Base-by-base conservation (phyloP, 768 basidiomycete species). In the Omphalotus guepiniiformis region DNA sequence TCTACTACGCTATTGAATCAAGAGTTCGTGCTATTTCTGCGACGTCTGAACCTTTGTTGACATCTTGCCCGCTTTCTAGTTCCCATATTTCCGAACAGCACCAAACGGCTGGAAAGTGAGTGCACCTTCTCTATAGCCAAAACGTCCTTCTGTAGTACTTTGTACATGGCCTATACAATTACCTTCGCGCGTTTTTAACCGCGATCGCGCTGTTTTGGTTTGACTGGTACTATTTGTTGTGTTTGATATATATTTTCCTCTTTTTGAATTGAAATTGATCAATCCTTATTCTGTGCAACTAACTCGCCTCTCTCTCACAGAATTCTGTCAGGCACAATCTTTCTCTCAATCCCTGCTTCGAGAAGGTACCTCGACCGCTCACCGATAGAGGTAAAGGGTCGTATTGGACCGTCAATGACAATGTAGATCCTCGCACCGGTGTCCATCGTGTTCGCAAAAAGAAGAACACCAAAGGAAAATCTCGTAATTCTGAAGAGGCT, bases 61-160 rank as follows among this genome's bases (percentile, higher is more conserved):
- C 26, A 29, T 28, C 45, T 47, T 28, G 25, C 49, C 60, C 47
- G 62, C 51, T 15, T 39, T 53, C 26, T 60, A 92, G 88, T 93
- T 93, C 60, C 90, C 90, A 15, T 93, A 92, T 63, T 93, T 93
- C 69, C 71, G 89, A 65, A 82, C 76, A 23, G 90, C 90, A 4
- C 88, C 89, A 29, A 82, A 83, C 51, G 90, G 90, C n/a, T 93
- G 90, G 90, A 93, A 93, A 75, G 89, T 89, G 58, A 76, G 83
- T 65, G 13, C 42, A 16, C 30, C 28, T 6, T 2, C 22, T 19
- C 15, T 13, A 2, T 12, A 26, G 19, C 13, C 13, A 28, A 18
- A 38, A 28, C 39, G 41, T 38, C 48, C 25, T 26, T 28, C 21
- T 18, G 35, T 22, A 30, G 27, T 34, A 43, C 22, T 30, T 48